Evolutionary conservation across 2,329 filamentous ascomycete species (phyloP).

Genomic region (Monilinia fructicola): DNA sequence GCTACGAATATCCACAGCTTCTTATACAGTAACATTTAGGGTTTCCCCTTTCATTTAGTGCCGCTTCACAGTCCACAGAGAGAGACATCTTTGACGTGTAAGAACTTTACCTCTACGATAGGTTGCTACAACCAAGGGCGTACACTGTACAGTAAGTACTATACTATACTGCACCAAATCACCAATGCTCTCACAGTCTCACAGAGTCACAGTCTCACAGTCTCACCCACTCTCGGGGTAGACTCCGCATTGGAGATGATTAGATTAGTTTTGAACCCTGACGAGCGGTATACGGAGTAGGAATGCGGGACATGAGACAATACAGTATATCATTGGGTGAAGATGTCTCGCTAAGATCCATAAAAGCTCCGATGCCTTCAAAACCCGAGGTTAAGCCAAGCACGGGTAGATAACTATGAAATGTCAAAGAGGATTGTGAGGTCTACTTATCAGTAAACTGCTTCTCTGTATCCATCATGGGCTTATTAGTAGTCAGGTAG

Average conservation of each 20-base stretch:
- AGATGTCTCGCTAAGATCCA: background rate
- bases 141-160: too few species aligned
- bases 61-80: background rate
- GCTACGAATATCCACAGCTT: background rate
- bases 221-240: slow-evolving; percentile 1
- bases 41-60: background rate
- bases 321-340: background rate
- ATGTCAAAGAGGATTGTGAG: background rate
- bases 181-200: background rate
- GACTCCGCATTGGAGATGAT: background rate
- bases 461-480: background rate
- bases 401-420: background rate
- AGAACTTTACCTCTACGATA: background rate
- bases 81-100: background rate
- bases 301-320: background rate
- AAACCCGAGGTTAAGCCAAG: background rate
- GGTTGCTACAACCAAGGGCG: too few species aligned
- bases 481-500: too few species aligned
- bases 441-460: background rate
- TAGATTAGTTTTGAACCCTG: background rate
- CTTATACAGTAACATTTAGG: background rate
- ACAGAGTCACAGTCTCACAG: background rate
- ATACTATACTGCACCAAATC: too few species aligned
- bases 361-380: slow-evolving; percentile 3
- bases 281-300: background rate